A percentile compares a stretch with the other conserved stretches of the same genome.
Conservation (phyloP, 1,284 basidiomycete species). For the Ustilago nuda region DNA sequence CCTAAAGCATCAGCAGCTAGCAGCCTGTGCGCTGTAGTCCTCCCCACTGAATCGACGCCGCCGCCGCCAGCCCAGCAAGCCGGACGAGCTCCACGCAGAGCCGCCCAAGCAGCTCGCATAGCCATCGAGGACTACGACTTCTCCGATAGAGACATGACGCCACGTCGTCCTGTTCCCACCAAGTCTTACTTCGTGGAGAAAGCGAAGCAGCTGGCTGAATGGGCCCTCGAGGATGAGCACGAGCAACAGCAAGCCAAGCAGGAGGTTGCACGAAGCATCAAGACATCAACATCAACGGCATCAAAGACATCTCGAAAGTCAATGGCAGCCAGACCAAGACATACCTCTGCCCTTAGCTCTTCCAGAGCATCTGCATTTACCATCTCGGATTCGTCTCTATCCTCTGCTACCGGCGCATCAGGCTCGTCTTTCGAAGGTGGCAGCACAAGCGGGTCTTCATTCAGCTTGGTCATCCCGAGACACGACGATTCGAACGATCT, state of each 20-base stretch:
- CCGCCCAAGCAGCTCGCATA: constrained; percentile 39
- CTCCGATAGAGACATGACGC: constrained; percentile 46
- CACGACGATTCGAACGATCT: constrained; percentile 8
- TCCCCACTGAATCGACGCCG: constrained; percentile 29
- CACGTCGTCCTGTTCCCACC: constrained; percentile 41
- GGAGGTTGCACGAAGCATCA: neutral
- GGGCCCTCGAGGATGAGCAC: constrained; percentile 12
- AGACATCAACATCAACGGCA: neutral
- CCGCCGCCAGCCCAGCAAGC: constrained; percentile 19
- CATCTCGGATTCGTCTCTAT: constrained; percentile 24
- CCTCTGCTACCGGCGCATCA: constrained; percentile 18
- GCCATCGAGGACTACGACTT: constrained; percentile 50
- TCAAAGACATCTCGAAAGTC: constrained; percentile 19
- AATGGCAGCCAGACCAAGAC: constrained; percentile 18
- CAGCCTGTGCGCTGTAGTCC: neutral
- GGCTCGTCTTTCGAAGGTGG: constrained; percentile 20
- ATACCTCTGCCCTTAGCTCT: constrained; percentile 1
- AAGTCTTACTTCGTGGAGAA: constrained; percentile 49
- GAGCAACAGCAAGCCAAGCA: constrained; percentile 8
- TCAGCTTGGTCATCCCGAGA: constrained; percentile 18
- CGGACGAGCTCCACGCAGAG: constrained; percentile 33
- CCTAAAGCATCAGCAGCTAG: neutral
- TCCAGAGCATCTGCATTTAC: constrained; percentile 7
- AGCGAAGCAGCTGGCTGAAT: constrained; percentile 35
- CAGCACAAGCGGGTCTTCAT: constrained; percentile 24